Conservation (phyloP, 225 moss, liverwort and hornwort species). For the Marchantia polymorpha region DNA sequence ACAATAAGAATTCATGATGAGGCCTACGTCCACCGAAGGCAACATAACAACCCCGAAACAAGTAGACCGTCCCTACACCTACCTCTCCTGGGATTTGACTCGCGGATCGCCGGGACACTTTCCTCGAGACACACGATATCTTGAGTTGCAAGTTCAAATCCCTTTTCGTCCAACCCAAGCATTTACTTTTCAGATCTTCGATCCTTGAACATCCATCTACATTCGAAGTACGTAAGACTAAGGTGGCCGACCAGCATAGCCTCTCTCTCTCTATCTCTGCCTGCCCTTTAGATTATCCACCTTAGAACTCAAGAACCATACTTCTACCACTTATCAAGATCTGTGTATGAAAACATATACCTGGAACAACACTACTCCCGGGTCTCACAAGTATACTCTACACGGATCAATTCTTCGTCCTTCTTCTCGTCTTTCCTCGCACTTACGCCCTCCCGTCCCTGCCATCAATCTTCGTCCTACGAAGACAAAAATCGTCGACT, state of each 20-base stretch:
- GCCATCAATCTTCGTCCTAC: neutral
- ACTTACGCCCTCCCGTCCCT: neutral
- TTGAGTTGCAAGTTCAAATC: neutral
- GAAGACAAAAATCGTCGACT: neutral
- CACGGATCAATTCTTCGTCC: neutral
- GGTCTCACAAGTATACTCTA: neutral
- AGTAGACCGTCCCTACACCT: neutral
- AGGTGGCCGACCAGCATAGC: neutral
- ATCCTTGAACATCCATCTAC: neutral
- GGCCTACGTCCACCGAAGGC: neutral
- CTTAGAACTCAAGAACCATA: conserved; percentile 4
- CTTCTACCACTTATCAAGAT: neutral
- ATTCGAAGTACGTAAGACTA: neutral
- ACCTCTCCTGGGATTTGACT: neutral
- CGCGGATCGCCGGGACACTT: neutral
- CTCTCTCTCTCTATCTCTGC: neutral
- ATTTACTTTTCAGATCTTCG: neutral
- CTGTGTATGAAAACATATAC: neutral
- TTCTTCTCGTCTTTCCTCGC: neutral
- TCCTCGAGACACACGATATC: neutral
- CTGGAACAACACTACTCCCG: neutral
- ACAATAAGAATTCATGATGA: neutral
- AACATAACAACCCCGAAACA: neutral
- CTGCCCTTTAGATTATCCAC: neutral
- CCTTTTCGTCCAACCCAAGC: conserved; percentile 1